A percentile compares a stretch with the other conserved stretches of the same genome.
These are phyloP conservation scores for Apophysomyces ossiformis DNA, from an alignment of 371 early-diverging fungal species.

Conservation along the genomic window DNA sequence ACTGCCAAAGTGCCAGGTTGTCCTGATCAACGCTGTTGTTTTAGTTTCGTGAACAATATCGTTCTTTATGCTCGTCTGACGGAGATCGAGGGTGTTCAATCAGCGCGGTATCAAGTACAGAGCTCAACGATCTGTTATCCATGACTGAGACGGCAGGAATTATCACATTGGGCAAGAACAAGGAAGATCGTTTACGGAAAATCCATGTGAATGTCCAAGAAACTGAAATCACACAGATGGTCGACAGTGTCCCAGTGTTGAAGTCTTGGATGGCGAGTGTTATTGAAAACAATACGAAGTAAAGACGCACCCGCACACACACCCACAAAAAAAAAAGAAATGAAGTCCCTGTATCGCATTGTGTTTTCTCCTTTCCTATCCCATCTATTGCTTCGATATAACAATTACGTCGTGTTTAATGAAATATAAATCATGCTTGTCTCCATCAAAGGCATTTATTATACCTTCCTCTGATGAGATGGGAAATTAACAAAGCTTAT, in stretches of 20 bases:
- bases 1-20: no score
- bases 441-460: no score
- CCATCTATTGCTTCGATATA: no score
- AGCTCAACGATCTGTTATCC: slow-evolving; percentile 75
- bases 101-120: slow-evolving; percentile 73
- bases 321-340: background rate
- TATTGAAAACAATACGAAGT: background rate
- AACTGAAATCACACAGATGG: slow-evolving; percentile 52
- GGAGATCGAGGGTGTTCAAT: slow-evolving; percentile 46
- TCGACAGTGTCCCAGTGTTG: slow-evolving; percentile 26
- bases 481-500: no score
- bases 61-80: slow-evolving; percentile 43
- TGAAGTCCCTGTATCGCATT: background rate
- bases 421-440: no score
- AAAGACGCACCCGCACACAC: background rate
- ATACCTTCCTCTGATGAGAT: no score
- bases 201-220: slow-evolving; percentile 54
- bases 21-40: no score
- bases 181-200: slow-evolving; percentile 55
- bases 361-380: no score
- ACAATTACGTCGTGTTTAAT: no score
- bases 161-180: slow-evolving; percentile 55
- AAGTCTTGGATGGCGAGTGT: background rate
- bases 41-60: slow-evolving; percentile 62
- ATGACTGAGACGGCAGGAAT: slow-evolving; percentile 80